These are phyloP conservation scores for Neonothopanus nambi DNA, from an alignment of 1,284 basidiomycete genomes.

Conservation along the genomic window DNA sequence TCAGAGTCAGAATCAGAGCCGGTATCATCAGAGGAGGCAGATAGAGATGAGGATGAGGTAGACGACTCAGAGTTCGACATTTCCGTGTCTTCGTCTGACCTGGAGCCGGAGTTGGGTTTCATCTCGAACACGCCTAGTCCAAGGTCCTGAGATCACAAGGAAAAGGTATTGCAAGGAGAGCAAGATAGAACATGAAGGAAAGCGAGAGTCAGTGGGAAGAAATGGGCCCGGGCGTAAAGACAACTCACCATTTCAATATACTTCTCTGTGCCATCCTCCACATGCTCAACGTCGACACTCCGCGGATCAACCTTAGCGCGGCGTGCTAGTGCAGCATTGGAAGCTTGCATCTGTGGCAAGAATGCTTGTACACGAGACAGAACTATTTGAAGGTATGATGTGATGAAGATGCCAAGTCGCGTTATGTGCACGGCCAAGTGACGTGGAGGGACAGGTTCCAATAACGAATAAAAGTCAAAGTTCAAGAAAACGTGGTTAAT, in stretches of 20 bases:
- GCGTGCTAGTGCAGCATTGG: constrained; percentile 52
- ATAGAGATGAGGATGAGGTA: constrained; percentile 22
- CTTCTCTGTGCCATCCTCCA: constrained; percentile 43
- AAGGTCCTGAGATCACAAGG: constrained; percentile 46
- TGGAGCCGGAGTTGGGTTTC: constrained; percentile 21
- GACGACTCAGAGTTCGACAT: constrained; percentile 29
- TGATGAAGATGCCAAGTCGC: constrained; percentile 5
- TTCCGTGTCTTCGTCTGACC: constrained; percentile 29
- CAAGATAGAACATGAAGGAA: not conserved
- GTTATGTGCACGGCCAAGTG: not conserved
- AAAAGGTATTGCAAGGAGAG: constrained; percentile 5
- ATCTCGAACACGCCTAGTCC: constrained; percentile 65
- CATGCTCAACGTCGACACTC: constrained; percentile 65
- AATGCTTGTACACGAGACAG: constrained; percentile 63
- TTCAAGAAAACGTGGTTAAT: not conserved
- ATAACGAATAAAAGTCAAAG: not conserved
- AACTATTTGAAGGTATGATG: constrained; percentile 36
- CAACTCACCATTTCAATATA: constrained; percentile 68
- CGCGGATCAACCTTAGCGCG: constrained; percentile 45
- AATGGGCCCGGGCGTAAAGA: not conserved
- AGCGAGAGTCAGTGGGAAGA: not conserved
- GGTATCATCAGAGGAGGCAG: constrained; percentile 6
- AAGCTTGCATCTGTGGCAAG: constrained; percentile 61
- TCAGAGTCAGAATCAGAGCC: constrained; percentile 21
- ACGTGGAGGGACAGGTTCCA: not conserved